These are phyloP conservation scores for Cyanodermella asteris DNA, from an alignment of 2,329 filamentous ascomycete species.

Conservation along the genomic window DNA sequence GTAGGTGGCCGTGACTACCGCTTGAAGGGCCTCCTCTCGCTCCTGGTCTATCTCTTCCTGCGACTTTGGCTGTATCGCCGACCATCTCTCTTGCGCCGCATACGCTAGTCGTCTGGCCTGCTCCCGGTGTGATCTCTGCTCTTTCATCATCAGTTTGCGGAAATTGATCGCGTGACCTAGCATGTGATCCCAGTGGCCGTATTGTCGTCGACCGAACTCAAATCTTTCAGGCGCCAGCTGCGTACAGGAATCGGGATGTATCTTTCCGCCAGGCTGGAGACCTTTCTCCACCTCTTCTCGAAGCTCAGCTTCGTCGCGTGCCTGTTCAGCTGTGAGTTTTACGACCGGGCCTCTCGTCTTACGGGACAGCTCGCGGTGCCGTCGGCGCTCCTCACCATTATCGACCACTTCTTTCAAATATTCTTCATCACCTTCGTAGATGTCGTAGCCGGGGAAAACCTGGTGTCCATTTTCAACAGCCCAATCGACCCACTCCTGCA, in stretches of 20 bases:
- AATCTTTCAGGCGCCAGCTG: slow-evolving; percentile 50
- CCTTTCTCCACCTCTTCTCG: slow-evolving; percentile 51
- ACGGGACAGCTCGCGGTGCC: too few relatives aligned
- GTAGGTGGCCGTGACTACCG: too few relatives aligned
- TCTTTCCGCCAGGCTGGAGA: slow-evolving; percentile 49
- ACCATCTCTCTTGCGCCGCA: slow-evolving; percentile 27
- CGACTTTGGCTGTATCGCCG: slow-evolving; percentile 35
- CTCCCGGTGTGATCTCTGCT: slow-evolving; percentile 57
- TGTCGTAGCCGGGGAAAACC: too few relatives aligned
- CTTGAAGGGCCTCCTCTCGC: slow-evolving; percentile 42
- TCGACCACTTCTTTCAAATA: slow-evolving; percentile 11
- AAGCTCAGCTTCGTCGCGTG: slow-evolving; percentile 44
- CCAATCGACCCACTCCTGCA: slow-evolving; percentile 41
- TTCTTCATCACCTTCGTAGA: slow-evolving; percentile 5
- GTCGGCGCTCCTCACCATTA: slow-evolving; percentile 30
- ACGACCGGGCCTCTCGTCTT: too few relatives aligned
- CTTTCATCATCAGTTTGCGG: slow-evolving; percentile 53
- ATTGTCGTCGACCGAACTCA: slow-evolving; percentile 57
- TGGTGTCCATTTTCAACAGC: slow-evolving; percentile 15
- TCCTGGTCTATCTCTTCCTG: slow-evolving; percentile 66
- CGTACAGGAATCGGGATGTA: slow-evolving; percentile 49
- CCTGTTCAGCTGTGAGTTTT: slow-evolving; percentile 37
- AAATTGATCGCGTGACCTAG: slow-evolving; percentile 61
- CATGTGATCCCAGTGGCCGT: slow-evolving; percentile 72
- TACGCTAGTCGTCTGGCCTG: slow-evolving; percentile 60